A percentile compares a stretch with the other conserved stretches of the same genome.
phyloP scores from a whole-genome alignment of 331 rosid species.

The Rosa hybrid region DNA sequence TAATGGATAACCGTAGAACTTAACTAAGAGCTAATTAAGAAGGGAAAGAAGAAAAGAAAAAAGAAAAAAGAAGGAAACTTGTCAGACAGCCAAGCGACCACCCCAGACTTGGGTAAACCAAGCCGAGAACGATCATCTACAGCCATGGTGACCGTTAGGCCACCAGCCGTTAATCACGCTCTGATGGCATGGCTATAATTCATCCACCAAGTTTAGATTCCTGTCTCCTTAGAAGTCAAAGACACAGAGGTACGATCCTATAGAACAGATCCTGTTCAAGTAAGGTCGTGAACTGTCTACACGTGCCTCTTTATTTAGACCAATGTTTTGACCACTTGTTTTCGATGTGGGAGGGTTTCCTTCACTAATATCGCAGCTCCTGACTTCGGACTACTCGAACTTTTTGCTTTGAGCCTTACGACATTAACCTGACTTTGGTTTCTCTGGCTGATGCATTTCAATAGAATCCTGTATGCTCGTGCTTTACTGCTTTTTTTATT shows the following conservation, averaged over 20 bases:
- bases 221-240: neutral
- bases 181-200: neutral
- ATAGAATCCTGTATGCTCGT: too few species aligned
- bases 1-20: too few species aligned
- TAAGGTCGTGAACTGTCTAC: neutral
- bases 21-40: too few species aligned
- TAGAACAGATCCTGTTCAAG: constrained; percentile 5
- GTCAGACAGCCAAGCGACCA: constrained; percentile 8
- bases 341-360: neutral
- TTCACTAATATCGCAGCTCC: neutral
- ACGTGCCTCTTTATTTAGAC: neutral
- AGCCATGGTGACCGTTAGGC: neutral
- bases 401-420: neutral
- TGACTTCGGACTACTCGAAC: neutral
- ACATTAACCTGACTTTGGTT: too few species aligned
- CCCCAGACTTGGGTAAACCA: neutral
- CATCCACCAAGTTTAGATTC: neutral
- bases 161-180: neutral
- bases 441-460: too few species aligned
- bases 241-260: neutral
- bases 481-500: too few species aligned
- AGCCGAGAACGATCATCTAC: constrained; percentile 2
- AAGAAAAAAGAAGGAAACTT: neutral
- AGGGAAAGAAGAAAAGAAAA: too few species aligned
- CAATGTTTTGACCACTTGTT: neutral